These are phyloP conservation scores for Megacollybia platyphylla DNA, from an alignment of 1,284 basidiomycete genomes.

Conservation along the genomic window DNA sequence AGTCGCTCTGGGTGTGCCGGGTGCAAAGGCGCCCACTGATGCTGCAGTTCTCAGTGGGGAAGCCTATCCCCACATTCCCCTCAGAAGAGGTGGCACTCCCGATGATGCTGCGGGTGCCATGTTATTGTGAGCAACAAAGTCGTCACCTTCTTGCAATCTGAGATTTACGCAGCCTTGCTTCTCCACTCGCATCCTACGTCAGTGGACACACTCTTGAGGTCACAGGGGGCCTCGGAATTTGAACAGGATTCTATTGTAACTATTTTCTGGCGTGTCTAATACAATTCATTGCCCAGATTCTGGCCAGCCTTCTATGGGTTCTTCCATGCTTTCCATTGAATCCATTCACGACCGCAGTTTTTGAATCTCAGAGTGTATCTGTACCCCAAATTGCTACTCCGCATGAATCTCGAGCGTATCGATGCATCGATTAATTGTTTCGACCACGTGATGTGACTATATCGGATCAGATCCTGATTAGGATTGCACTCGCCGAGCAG, in stretches of 20 bases:
- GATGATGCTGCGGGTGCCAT: slow-evolving; percentile 70
- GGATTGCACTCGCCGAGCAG: too few species aligned
- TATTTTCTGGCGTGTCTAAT: not conserved
- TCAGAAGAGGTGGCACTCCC: slow-evolving; percentile 59
- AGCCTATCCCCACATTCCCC: slow-evolving; percentile 48
- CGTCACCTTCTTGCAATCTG: slow-evolving; percentile 5
- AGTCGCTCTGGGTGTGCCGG: slow-evolving; percentile 71
- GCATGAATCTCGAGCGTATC: not conserved
- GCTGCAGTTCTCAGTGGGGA: slow-evolving; percentile 16
- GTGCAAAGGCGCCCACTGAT: slow-evolving; percentile 24
- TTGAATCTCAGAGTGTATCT: too few species aligned
- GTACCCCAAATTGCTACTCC: too few species aligned
- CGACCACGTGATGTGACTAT: too few species aligned
- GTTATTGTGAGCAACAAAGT: slow-evolving; percentile 44
- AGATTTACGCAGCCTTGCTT: slow-evolving; percentile 41
- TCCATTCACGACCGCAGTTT: too few species aligned
- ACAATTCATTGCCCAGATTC: not conserved
- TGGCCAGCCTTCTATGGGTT: not conserved
- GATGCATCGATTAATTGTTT: not conserved
- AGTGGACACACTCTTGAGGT: slow-evolving; percentile 76
- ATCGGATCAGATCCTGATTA: too few species aligned
- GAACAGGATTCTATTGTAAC: not conserved
- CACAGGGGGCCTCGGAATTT: slow-evolving; percentile 67
- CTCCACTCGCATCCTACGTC: slow-evolving; percentile 70
- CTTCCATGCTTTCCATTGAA: not conserved